A percentile compares a stretch with the other conserved stretches of the same genome.
These are phyloP conservation scores for Pythium aquatile DNA, from an alignment of 352 stramenopile species.

Conservation along the genomic window DNA sequence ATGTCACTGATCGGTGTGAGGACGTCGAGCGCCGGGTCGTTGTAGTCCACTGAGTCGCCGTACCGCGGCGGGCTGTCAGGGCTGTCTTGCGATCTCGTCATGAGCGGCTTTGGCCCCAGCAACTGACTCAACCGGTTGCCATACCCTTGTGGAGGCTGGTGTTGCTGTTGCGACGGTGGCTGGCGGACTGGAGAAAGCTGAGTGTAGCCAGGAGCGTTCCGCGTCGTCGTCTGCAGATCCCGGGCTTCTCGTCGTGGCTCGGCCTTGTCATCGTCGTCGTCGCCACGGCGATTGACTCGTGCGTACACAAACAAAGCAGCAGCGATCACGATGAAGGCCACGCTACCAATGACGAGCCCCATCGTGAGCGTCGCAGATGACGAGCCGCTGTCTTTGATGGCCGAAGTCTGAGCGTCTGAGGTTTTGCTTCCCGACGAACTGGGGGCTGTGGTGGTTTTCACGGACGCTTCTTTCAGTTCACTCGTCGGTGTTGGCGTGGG, in stretches of 20 bases:
- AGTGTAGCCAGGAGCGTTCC: conserved; percentile 1
- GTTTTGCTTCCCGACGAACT: neutral
- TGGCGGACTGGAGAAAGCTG: conserved; percentile 24
- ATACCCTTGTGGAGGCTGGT: neutral
- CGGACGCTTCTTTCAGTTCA: conserved; percentile 9
- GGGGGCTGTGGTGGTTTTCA: conserved; percentile 6
- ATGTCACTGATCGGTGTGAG: conserved; percentile 69
- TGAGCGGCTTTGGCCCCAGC: conserved; percentile 23
- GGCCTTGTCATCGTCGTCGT: conserved; percentile 31
- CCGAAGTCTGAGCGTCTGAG: conserved; percentile 20
- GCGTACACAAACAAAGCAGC: conserved; percentile 55
- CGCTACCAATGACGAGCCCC: conserved; percentile 43
- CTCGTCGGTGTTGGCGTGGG: neutral
- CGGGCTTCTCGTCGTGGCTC: conserved; percentile 8
- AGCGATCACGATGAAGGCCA: conserved; percentile 42
- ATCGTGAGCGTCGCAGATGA: conserved; percentile 39
- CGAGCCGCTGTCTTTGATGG: conserved; percentile 16
- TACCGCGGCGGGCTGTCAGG: conserved; percentile 6
- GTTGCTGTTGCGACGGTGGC: neutral
- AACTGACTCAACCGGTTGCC: conserved; percentile 16
- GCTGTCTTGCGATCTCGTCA: conserved; percentile 15
- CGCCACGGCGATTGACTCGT: conserved; percentile 29
- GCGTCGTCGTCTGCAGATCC: conserved; percentile 4
- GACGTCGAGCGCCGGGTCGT: conserved; percentile 54
- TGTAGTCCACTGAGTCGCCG: conserved; percentile 35